Evolutionary conservation across 768 basidiomycete species (phyloP).

Genomic region (Sarcodon sp.): DNA sequence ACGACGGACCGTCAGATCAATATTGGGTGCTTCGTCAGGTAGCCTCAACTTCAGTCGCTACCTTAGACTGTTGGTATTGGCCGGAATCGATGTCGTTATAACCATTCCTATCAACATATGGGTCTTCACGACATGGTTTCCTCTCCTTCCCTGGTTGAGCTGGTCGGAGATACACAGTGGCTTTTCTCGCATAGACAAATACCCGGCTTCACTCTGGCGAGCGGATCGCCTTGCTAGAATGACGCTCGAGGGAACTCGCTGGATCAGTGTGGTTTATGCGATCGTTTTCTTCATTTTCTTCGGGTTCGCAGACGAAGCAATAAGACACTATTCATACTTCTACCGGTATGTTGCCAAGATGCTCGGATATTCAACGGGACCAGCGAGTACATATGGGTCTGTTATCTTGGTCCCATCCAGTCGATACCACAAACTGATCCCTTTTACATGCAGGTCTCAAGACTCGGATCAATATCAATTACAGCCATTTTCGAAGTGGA

Average conservation of each 20-base stretch:
- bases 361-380: slow-evolving; percentile 10
- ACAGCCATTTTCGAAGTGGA: too few relatives aligned
- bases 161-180: slow-evolving; percentile 39
- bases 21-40: slow-evolving; percentile 11
- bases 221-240: slow-evolving; percentile 3
- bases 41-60: slow-evolving; percentile 33
- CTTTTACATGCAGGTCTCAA: too few relatives aligned
- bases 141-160: slow-evolving; percentile 27
- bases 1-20: slow-evolving; percentile 12
- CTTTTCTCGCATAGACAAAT: slow-evolving; percentile 26
- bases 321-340: slow-evolving; percentile 20
- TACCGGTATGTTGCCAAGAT: slow-evolving; percentile 14
- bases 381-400: too few relatives aligned
- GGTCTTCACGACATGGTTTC: slow-evolving; percentile 5
- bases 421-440: too few relatives aligned
- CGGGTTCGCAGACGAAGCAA: slow-evolving; percentile 37
- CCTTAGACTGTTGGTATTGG: slow-evolving; percentile 23
- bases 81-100: slow-evolving; percentile 14
- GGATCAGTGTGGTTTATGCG: slow-evolving; percentile 23
- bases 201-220: slow-evolving; percentile 28
- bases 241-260: slow-evolving; percentile 23
- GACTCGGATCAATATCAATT: too few relatives aligned
- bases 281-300: slow-evolving; percentile 39
- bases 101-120: slow-evolving; percentile 18
- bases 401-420: too few relatives aligned